Base-by-base conservation (phyloP, 164 flowering plant species). In the Tetracentron sinense region DNA sequence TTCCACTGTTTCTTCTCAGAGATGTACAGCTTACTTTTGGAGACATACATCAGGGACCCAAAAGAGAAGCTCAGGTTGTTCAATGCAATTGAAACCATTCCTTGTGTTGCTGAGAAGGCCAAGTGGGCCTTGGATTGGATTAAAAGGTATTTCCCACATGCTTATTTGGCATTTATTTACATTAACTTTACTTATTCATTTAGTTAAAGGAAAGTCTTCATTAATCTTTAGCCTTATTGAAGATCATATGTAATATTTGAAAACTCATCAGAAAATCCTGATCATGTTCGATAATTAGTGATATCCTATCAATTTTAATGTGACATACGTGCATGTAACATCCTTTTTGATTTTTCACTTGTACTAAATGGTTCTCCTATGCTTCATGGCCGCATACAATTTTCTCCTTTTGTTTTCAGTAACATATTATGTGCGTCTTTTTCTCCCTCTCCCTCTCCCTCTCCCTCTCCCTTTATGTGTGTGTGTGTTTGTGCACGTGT, bases 11-110 rank as follows among this genome's bases (percentile, higher is more conserved):
- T 35, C 17, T 59, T 35, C 49, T 60, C 83, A 83, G 97, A 90
- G 71, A 90, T 90, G 95, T 90, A 90, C 67, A 90, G 97, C 82
- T 79, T 86, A 73, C 87, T 90, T n/a, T 56, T 90, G 76, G 95
- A 90, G 75, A 85, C 97, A n/a, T 86, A 81, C 69, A 86, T 90
- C 58, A 83, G 82, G 75, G 91, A 90, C 64, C 62, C 89, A 8
- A 72, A 55, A 31, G 95, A 88, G 83, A 90, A 90, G 77, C 77
- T 76, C 42, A 71, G 85, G 61, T 66, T 90, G 70, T 90, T 90
- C 63, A 80, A 83, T 76, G 97, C 97, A 38, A 71, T 88, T 58
- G 97, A 90, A 29, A 85, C 62, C 60, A 82, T 90, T 60, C 81
- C 95, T 35, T 86, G 88, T 68, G 83, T 90, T 52, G 75, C 80